phyloP scores from a whole-genome alignment of 2,329 filamentous ascomycete genomes.

The Fusarium praegraminearum region DNA sequence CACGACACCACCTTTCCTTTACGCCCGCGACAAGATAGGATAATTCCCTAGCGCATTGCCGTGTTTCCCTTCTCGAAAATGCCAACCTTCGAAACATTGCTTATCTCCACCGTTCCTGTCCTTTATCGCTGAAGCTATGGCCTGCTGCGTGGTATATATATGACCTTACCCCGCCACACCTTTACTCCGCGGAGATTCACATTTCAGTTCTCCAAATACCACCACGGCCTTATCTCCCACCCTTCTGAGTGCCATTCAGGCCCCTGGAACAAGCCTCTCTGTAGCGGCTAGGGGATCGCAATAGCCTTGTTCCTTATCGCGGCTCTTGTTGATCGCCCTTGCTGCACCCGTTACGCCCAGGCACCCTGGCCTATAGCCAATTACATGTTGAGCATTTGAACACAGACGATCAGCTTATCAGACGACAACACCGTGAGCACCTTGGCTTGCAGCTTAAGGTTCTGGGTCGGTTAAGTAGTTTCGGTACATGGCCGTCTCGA shows the following conservation, averaged over 20 bases:
- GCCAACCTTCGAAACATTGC: conserved; percentile 6
- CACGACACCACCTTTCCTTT: conserved; percentile 11
- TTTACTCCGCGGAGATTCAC: conserved; percentile 47
- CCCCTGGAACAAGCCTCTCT: conserved; percentile 21
- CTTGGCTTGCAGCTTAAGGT: conserved; percentile 44
- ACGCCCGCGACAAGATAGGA: conserved; percentile 36
- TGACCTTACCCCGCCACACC: conserved; percentile 31
- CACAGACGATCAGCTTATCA: conserved; percentile 41
- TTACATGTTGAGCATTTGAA: conserved; percentile 38
- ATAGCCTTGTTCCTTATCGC: conserved; percentile 37
- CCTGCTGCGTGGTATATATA: conserved; percentile 40
- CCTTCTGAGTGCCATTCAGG: conserved; percentile 28
- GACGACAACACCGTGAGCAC: conserved; percentile 28
- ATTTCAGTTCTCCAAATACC: conserved; percentile 32
- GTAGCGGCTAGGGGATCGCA: conserved; percentile 22
- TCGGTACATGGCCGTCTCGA: conserved; percentile 34
- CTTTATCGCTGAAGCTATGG: conserved; percentile 23
- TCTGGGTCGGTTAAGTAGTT: conserved; percentile 28
- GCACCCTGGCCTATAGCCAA: conserved; percentile 40
- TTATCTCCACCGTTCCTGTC: conserved; percentile 31
- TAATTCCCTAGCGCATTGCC: conserved; percentile 13
- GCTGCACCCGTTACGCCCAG: conserved; percentile 23
- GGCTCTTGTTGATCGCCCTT: conserved; percentile 36
- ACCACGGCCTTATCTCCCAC: conserved; percentile 43
- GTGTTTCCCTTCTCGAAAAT: conserved; percentile 9